Conservation (phyloP, 2,329 filamentous ascomycete genomes). For the Hymenoscyphus albidus region DNA sequence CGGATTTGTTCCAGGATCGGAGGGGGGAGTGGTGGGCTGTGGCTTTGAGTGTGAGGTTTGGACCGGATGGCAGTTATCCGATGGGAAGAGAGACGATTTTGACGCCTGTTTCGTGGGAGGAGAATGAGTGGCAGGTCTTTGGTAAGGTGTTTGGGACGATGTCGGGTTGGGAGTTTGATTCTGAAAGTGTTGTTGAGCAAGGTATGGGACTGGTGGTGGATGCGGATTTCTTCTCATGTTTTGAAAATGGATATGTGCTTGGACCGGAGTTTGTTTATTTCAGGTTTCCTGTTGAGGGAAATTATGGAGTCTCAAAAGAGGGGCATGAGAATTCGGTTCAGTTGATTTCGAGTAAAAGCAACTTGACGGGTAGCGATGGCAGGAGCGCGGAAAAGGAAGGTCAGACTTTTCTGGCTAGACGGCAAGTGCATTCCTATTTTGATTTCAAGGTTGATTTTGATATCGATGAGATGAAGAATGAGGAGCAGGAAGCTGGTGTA, state of each 20-base stretch:
- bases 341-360: slow-evolving; percentile 46
- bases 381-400: slow-evolving; percentile 43
- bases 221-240: slow-evolving; percentile 43
- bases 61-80: slow-evolving; percentile 43
- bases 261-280: slow-evolving; percentile 55
- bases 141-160: slow-evolving; percentile 43
- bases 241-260: slow-evolving; percentile 41
- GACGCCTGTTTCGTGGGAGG: slow-evolving; percentile 46
- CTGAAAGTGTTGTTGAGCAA: slow-evolving; percentile 34
- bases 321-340: slow-evolving; percentile 43
- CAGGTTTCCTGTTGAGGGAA: slow-evolving; percentile 42
- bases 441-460: slow-evolving; percentile 42
- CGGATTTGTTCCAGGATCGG: slow-evolving; percentile 52
- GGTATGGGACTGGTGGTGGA: slow-evolving; percentile 42
- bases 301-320: slow-evolving; percentile 44
- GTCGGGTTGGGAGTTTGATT: slow-evolving; percentile 34
- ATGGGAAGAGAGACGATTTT: slow-evolving; percentile 54
- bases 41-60: slow-evolving; percentile 44
- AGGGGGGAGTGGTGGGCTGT: slow-evolving; percentile 51
- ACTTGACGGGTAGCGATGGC: slow-evolving; percentile 51
- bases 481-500: slow-evolving; percentile 49
- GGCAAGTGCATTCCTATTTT: slow-evolving; percentile 54
- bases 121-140: slow-evolving; percentile 46
- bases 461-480: slow-evolving; percentile 36
- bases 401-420: slow-evolving; percentile 50